Base-by-base conservation (phyloP, 2,329 filamentous ascomycete species). In the Zasmidium cellare region DNA sequence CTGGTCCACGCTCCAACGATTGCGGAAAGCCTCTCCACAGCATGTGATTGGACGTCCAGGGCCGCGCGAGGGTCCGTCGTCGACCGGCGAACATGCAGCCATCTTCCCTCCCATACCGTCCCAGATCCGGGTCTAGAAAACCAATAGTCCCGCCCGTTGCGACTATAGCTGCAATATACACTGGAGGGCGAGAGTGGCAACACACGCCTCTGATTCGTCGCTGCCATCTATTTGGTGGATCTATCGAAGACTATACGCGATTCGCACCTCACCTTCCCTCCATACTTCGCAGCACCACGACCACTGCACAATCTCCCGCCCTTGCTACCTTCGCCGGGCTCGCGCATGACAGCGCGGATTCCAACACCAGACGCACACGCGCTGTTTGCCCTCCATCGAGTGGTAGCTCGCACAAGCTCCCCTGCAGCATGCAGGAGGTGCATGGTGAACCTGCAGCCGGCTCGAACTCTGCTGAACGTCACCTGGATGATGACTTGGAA, bases 361-460 rank as follows among this genome's bases (percentile, higher is more conserved):
- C 35, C 11, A 41, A 14, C 35, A 16, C 12, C 35, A 41, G 35
- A 41, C 35, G 35, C 6, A 41, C 11, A 41, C 35, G 35, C 35
- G 35, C 35, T 41, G 35, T n/a, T 41, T n/a, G 35, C 35, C 11
- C 11, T 41, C 35, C 35, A 41, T 6, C 35, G 35, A 41, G 35
- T 41, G 3, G 12, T 14, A 41, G 35, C 35, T 41, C 28, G 12
- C 35, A 14, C 35, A 41, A 41, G 35, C 35, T 41, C 35, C 28
- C 7, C 35, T 41, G 35, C 35, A 41, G 35, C 35, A 50, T 50
- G 47, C 47, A 50, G 47, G 47, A 50, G 47, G 22, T n/a, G 47
- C 47, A 28, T 50, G n/a, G 5, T 31, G 20, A 24, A 50, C 47
- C 47, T 50, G 47, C 47, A 19, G 5, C 24, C 47, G 47, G 11